Evolutionary conservation across 441 rosid genomes (phyloP), one percentile per base, ranked within the genome.

Genomic region (Kokia cookei): DNA sequence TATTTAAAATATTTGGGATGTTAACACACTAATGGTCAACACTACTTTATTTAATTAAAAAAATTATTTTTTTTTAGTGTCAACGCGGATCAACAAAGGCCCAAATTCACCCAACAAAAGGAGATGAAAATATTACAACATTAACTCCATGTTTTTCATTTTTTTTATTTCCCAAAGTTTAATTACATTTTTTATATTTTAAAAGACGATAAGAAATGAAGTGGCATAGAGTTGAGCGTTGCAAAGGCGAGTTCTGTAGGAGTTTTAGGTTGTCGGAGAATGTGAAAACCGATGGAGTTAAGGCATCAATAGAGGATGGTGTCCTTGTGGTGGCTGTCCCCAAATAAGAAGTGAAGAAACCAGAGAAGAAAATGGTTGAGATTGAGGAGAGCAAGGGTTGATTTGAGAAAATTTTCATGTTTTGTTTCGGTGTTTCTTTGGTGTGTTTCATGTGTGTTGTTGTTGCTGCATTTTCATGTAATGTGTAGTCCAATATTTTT

Each of bases 181-280:
- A 19, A 19, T 19, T 19, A 19, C 22, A 19, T 19, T 19, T 19
- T 19, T 19, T 19, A 19, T 19, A 19, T 19, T 19, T 19, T 19
- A 19, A 48, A 72, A 1, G 82, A 81, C 10, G 69, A 47, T 5
- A 69, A 66, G 22, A 9, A 73, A 63, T 7, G 87, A 79, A 65
- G 78, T 86, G 92, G 92, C 90, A 81, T 63, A 69, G 81, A 9
- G 75, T 82, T 17, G 91, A 88, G 42, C 81, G 91, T 19, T 83
- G 80, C 51, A 78, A 77, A n/a, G 88, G 92, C 12, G 69, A 76
- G 68, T 86, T 88, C 58, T 62, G 75, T 6, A 80, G 88, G 79
- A 79, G 83, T 61, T 88, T 86, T 40, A 67, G 69, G 85, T 77
- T 86, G 75, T 90, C 88, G 1, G 78, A 76, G 48, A 82, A 82